Conservation (phyloP, 495 filamentous ascomycete species). For the Xylaria venustula region DNA sequence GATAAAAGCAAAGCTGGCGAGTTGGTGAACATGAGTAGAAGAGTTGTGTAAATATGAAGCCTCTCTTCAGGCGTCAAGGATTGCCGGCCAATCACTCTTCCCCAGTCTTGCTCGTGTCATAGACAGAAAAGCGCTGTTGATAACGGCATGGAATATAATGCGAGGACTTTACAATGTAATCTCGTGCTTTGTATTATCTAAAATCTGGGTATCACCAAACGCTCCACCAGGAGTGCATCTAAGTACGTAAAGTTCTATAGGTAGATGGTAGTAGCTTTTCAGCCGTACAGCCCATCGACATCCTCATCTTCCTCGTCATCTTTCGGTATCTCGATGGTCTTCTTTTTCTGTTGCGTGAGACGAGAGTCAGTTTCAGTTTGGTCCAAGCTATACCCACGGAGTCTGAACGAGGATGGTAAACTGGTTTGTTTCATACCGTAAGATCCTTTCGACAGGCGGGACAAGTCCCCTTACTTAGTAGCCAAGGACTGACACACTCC, state of each 20-base stretch:
- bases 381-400: too few relatives aligned
- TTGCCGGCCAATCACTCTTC: too few relatives aligned
- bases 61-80: too few relatives aligned
- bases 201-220: slow-evolving; percentile 21
- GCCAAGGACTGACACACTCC: slow-evolving; percentile 92
- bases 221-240: not conserved
- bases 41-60: too few relatives aligned
- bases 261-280: slow-evolving; percentile 10
- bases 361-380: not conserved
- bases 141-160: not conserved
- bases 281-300: slow-evolving; percentile 77
- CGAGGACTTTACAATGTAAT: not conserved
- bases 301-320: slow-evolving; percentile 61
- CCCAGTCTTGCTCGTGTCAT: not conserved
- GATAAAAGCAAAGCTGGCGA: too few relatives aligned
- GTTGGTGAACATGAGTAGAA: too few relatives aligned
- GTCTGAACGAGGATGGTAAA: not conserved
- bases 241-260: not conserved
- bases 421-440: slow-evolving; percentile 27
- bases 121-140: not conserved
- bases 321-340: slow-evolving; percentile 41
- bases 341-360: slow-evolving; percentile 48
- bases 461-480: slow-evolving; percentile 84
- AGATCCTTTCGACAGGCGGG: slow-evolving; percentile 82
- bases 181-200: not conserved